A percentile compares a stretch with the other conserved stretches of the same genome.
Conservation (phyloP, 2,329 filamentous ascomycete species). For the Alternaria metachromatica region DNA sequence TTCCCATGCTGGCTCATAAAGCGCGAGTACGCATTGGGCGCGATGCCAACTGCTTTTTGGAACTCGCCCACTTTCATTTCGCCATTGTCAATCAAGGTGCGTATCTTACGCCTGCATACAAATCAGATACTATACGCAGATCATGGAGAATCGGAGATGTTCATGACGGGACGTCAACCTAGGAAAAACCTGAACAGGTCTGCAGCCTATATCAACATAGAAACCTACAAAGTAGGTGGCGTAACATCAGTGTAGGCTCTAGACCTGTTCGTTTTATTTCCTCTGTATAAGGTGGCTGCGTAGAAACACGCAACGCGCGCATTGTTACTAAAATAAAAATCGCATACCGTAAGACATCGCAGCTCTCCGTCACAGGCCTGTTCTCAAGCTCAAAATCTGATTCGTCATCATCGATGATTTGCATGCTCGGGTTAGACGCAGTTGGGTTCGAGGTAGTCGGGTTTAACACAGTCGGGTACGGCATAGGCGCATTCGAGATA, state of each 20-base stretch:
- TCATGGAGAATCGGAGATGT: not conserved
- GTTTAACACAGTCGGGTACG: not conserved
- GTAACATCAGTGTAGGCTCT: too few species aligned
- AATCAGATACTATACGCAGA: not conserved
- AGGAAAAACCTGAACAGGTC: too few species aligned
- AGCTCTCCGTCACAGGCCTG: slow-evolving; percentile 23
- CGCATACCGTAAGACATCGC: slow-evolving; percentile 25
- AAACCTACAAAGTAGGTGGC: too few species aligned
- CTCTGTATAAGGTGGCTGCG: too few species aligned
- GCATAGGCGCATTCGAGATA: not conserved
- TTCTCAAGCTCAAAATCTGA: slow-evolving; percentile 18
- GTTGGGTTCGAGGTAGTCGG: not conserved
- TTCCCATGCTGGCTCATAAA: slow-evolving; percentile 61
- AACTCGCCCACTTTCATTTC: slow-evolving; percentile 57
- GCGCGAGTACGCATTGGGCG: slow-evolving; percentile 43
- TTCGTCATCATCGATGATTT: slow-evolving; percentile 10
- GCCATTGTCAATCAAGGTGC: slow-evolving; percentile 50
- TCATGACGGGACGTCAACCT: not conserved
- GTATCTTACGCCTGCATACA: slow-evolving; percentile 47
- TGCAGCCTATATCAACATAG: too few species aligned
- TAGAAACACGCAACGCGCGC: not conserved
- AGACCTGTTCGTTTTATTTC: too few species aligned
- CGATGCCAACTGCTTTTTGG: slow-evolving; percentile 48
- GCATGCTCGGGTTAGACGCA: not conserved
- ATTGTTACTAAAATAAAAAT: not conserved